Percentiles rank a stretch among this genome's conserved stretches.
Conservation (phyloP, 148 eudicot species). For the Pharnaceum exiguum region DNA sequence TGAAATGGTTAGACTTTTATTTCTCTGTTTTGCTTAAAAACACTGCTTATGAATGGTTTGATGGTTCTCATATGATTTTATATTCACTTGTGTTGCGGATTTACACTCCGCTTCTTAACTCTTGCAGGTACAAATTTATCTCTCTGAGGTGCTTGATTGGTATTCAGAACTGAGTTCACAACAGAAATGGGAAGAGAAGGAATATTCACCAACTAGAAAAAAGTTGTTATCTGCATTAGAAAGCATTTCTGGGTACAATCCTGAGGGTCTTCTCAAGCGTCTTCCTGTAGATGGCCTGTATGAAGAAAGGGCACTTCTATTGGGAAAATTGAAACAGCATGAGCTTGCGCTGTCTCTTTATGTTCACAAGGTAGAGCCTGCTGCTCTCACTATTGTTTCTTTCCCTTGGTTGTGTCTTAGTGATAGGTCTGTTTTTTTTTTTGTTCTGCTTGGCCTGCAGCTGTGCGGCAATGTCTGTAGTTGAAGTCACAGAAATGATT, state of each 20-base stretch:
- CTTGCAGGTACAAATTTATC: conserved; percentile 90
- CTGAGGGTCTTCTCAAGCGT: conserved; percentile 75
- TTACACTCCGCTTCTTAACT: too few species aligned
- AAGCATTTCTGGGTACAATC: conserved; percentile 73
- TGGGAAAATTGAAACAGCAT: conserved; percentile 93
- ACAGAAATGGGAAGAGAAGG: conserved; percentile 82
- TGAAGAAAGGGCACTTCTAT: conserved; percentile 88
- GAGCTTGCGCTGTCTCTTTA: conserved; percentile 92
- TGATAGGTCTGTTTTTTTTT: neutral
- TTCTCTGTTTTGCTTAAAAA: neutral
- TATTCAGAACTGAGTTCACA: conserved; percentile 62
- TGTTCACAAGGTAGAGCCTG: conserved; percentile 74
- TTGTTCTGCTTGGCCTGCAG: neutral
- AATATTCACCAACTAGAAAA: conserved; percentile 75
- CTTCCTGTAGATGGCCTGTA: conserved; percentile 81
- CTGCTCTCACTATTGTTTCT: neutral
- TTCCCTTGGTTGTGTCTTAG: neutral
- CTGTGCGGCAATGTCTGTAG: neutral
- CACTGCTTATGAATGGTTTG: neutral
- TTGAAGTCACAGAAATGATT: neutral
- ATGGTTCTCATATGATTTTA: neutral
- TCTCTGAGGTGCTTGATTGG: conserved; percentile 98
- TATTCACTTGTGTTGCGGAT: too few species aligned
- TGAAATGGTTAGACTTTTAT: conserved; percentile 67
- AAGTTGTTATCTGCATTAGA: conserved; percentile 88